These are phyloP conservation scores for Psilocybe cyanescens DNA, from an alignment of 768 basidiomycete genomes.

Conservation along the genomic window DNA sequence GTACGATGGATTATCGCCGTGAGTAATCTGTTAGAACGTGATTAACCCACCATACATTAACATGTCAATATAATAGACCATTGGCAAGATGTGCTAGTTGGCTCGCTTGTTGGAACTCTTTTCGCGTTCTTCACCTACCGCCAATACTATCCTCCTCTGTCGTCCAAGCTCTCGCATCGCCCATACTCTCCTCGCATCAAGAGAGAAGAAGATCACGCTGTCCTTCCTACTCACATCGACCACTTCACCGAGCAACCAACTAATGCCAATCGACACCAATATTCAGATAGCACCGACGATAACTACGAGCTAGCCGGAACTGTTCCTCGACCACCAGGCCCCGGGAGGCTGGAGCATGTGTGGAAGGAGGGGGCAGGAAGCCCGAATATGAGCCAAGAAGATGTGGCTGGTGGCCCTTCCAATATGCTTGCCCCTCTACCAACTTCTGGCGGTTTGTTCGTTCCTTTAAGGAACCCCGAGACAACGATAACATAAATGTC, in stretches of 20 bases:
- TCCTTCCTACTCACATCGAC: slow-evolving; percentile 41
- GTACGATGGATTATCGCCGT: slow-evolving; percentile 94
- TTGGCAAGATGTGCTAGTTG: slow-evolving; percentile 89
- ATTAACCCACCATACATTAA: slow-evolving; percentile 8
- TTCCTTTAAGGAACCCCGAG: background rate
- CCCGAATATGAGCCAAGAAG: background rate
- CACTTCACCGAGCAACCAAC: background rate
- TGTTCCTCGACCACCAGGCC: slow-evolving; percentile 24
- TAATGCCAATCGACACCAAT: slow-evolving; percentile 6
- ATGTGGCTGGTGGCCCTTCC: background rate
- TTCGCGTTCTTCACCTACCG: slow-evolving; percentile 80
- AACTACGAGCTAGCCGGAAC: slow-evolving; percentile 27
- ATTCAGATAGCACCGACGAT: slow-evolving; percentile 17
- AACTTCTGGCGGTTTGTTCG: background rate
- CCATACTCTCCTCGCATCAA: slow-evolving; percentile 73
- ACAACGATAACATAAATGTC: background rate
- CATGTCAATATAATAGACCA: slow-evolving; percentile 57
- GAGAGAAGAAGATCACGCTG: slow-evolving; percentile 42
- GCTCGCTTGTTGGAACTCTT: slow-evolving; percentile 72
- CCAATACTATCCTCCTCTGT: slow-evolving; percentile 83
- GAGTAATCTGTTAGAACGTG: slow-evolving; percentile 27
- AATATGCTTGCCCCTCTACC: background rate
- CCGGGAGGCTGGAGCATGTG: slow-evolving; percentile 32
- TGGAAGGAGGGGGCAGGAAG: slow-evolving; percentile 36
- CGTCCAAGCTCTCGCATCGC: slow-evolving; percentile 62